Evolutionary conservation across 345 rosid species (phyloP).

Genomic region (Melastoma malabathricum): DNA sequence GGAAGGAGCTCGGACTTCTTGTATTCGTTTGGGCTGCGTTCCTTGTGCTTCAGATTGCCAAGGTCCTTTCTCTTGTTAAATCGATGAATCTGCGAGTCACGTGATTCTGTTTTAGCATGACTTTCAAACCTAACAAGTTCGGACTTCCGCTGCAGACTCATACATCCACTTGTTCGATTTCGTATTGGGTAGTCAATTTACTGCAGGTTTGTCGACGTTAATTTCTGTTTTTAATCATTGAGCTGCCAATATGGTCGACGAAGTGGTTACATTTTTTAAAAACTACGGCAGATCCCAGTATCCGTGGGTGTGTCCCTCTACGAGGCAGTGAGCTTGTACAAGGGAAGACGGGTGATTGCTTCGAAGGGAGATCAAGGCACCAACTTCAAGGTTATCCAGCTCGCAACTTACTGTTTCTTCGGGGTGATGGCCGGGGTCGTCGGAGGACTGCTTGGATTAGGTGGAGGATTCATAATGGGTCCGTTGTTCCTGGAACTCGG

Average conservation of each 20-base stretch:
- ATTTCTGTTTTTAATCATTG: no score
- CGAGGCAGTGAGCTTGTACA: conserved; percentile 56
- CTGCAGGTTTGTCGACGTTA: conserved; percentile 31
- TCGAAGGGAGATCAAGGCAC: conserved; percentile 45
- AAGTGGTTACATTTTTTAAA: no score
- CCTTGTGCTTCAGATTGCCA: conserved; percentile 49
- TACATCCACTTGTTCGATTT: conserved; percentile 39
- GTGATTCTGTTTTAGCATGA: conserved; percentile 1
- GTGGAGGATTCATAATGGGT: conserved; percentile 78
- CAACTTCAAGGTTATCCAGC: conserved; percentile 26
- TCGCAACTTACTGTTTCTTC: conserved; percentile 35
- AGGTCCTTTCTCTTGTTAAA: conserved; percentile 25
- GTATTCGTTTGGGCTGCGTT: conserved; percentile 63
- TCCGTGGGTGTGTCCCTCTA: conserved; percentile 48
- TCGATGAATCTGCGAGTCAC: neutral
- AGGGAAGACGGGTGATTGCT: conserved; percentile 44
- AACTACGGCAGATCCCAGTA: conserved; percentile 41
- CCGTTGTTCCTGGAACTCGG: conserved; percentile 68
- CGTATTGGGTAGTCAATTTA: conserved; percentile 53
- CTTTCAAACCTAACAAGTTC: neutral
- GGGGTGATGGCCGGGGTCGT: conserved; percentile 63
- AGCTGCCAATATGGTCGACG: no score
- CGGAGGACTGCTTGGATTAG: conserved; percentile 70
- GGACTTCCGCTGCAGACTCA: conserved; percentile 28
- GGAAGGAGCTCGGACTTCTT: conserved; percentile 83